Conservation (phyloP, 1,139 yeast genomes). For the Candida sp. region DNA sequence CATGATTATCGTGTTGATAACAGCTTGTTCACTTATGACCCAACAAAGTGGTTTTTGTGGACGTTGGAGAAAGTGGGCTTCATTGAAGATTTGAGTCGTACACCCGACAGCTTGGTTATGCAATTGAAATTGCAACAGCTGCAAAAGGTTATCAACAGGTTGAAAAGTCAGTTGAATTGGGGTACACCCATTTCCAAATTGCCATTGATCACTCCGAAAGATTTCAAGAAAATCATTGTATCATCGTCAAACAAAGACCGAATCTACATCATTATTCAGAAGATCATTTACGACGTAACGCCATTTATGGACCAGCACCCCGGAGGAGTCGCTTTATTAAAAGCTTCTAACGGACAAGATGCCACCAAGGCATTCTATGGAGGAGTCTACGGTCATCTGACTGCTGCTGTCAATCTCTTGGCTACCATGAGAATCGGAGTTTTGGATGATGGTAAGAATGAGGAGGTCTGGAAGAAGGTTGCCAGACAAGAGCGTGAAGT, state of each 20-base stretch:
- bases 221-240: conserved; percentile 47
- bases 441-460: conserved; percentile 80
- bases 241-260: conserved; percentile 42
- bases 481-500: conserved; percentile 46
- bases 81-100: conserved; percentile 39
- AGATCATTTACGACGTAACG: conserved; percentile 74
- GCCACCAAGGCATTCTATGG: conserved; percentile 77
- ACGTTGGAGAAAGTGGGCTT: conserved; percentile 43
- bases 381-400: conserved; percentile 75
- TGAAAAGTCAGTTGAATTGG: conserved; percentile 71
- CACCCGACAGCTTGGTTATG: conserved; percentile 52
- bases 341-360: conserved; percentile 70
- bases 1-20: conserved; percentile 62
- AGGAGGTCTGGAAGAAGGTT: conserved; percentile 76
- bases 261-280: conserved; percentile 47
- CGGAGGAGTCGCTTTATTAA: conserved; percentile 65
- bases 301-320: conserved; percentile 78
- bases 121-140: conserved; percentile 68
- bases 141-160: conserved; percentile 61
- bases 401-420: conserved; percentile 71
- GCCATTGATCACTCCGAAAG: conserved; percentile 55
- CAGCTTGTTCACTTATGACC: conserved; percentile 60
- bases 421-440: conserved; percentile 82
- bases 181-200: conserved; percentile 75
- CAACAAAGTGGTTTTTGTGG: conserved; percentile 65